phyloP scores from a whole-genome alignment of 495 filamentous ascomycete species.

The Talaromyces trachyspermus region DNA sequence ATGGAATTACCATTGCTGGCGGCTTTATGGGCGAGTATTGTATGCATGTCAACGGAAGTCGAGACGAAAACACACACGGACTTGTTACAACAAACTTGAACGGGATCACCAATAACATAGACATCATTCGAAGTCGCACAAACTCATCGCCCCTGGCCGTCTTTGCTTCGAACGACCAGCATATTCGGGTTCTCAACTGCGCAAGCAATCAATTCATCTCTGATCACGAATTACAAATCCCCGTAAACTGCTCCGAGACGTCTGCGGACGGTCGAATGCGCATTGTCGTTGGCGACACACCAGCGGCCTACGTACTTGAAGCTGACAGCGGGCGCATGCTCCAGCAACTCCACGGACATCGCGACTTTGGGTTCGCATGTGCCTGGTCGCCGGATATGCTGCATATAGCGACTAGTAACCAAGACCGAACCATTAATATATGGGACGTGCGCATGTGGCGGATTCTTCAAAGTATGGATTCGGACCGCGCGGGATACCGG shows the following conservation, averaged over 20 bases:
- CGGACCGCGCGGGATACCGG: slow-evolving; percentile 73
- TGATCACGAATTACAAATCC: slow-evolving; percentile 52
- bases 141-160: slow-evolving; percentile 57
- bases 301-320: slow-evolving; percentile 52
- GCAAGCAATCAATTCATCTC: slow-evolving; percentile 57
- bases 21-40: slow-evolving; percentile 79
- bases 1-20: slow-evolving; percentile 68
- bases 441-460: slow-evolving; percentile 78
- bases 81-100: slow-evolving; percentile 58
- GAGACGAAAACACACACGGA: slow-evolving; percentile 46
- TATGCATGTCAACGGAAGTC: slow-evolving; percentile 45
- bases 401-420: slow-evolving; percentile 83
- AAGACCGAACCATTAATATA: slow-evolving; percentile 77
- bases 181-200: slow-evolving; percentile 69
- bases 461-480: slow-evolving; percentile 54
- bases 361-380: slow-evolving; percentile 81
- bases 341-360: slow-evolving; percentile 58
- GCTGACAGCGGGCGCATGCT: slow-evolving; percentile 53
- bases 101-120: slow-evolving; percentile 83
- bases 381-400: slow-evolving; percentile 87
- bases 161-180: slow-evolving; percentile 78
- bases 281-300: slow-evolving; percentile 63
- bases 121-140: slow-evolving; percentile 55
- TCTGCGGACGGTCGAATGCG: slow-evolving; percentile 75
- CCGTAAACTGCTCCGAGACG: slow-evolving; percentile 79